Evolutionary conservation across 208 protist genomes (phyloP).

Genomic region (Herpetomonas tarakana): DNA sequence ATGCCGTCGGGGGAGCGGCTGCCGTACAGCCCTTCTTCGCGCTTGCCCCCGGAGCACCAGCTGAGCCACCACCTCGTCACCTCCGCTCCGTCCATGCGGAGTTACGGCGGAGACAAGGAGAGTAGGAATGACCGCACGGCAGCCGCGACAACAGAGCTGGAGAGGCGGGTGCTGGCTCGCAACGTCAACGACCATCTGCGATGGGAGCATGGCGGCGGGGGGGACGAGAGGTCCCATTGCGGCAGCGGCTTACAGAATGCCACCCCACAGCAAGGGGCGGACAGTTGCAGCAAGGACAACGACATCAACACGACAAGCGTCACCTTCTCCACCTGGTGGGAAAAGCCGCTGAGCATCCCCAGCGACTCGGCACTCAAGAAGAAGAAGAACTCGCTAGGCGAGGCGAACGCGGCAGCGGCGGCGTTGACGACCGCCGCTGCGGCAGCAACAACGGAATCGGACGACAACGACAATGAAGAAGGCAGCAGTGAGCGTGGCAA

Average conservation of each 20-base stretch:
- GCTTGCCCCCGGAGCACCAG: not conserved
- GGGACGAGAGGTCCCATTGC: not conserved
- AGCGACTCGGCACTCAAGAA: not conserved
- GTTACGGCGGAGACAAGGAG: too few relatives aligned
- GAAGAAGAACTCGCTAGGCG: not conserved
- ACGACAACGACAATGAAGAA: not conserved
- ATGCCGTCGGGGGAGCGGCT: not conserved
- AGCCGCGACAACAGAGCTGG: not conserved
- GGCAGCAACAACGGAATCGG: too few relatives aligned
- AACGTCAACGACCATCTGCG: not conserved
- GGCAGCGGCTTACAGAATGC: too few relatives aligned
- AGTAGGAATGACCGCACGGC: not conserved
- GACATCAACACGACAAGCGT: not conserved
- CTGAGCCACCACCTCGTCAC: not conserved
- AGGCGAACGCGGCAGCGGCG: not conserved
- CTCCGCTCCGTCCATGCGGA: not conserved
- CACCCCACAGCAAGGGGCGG: not conserved
- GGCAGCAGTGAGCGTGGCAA: too few relatives aligned
- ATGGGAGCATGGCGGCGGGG: not conserved
- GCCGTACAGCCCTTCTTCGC: not conserved
- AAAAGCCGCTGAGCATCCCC: conserved; percentile 6
- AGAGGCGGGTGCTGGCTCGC: not conserved
- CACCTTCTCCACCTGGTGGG: conserved; percentile 11
- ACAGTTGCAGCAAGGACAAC: not conserved
- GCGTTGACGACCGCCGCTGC: not conserved